Evolutionary conservation across 2,329 filamentous ascomycete species (phyloP), one percentile per base, ranked within the genome.

Genomic region (Plenodomus tracheiphilus): DNA sequence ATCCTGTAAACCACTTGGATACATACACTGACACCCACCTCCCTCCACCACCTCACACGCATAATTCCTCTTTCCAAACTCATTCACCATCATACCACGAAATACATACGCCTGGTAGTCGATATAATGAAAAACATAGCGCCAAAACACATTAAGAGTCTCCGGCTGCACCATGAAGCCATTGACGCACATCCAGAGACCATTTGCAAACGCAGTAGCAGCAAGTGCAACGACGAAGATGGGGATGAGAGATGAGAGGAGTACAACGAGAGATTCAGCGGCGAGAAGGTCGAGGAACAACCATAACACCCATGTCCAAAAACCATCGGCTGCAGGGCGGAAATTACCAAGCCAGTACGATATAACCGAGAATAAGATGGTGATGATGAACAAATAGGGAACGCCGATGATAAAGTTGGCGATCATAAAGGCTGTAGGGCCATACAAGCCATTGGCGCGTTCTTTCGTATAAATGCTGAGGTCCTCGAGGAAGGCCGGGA

Each of bases 1-100:
- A 25, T 76, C 65, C 35, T 80, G 81, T 49, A 91, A 67, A 53
- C 80, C 77, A 5, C 81, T 86, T 32, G 79, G 72, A 69, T 87
- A 94, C 82, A 89, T 87, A 74, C 90, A 95, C 35, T 79, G 78
- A 59, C 84, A 91, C 0, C 71, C 72, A 0, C 65, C 52, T 16
- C 44, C 55, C 10, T 28, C 43, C 40, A 40, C 1, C 28, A 19
- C 39, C 54, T 78, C 73, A 65, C 89, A 93, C 3, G 73, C 68
- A 69, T 89, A 95, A 2, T 75, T 79, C 13, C 88, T 77, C 16
- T 81, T 57, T 1, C 76, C 75, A 68, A 96, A 94, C 74, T 96
- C 89, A 64, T 94, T 95, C 44, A 93, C 85, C 89, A 95, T 94
- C 90, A 96, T 94, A 13, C 89, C 90, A 66, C 93, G 84, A 68